These are phyloP conservation scores for Candida nitratophila DNA, from an alignment of 805 yeast species.

Conservation along the genomic window DNA sequence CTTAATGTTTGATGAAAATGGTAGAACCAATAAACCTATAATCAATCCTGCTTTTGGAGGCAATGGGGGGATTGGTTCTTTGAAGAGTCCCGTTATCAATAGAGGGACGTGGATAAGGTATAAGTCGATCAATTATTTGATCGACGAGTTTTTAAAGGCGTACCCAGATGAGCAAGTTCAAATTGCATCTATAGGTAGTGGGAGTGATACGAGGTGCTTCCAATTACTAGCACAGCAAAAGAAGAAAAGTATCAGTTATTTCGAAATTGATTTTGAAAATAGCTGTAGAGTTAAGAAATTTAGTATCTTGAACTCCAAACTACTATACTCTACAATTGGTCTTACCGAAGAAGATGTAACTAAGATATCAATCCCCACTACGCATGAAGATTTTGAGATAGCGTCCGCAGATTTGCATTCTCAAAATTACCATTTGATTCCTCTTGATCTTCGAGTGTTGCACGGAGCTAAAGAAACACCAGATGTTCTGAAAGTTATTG, in stretches of 20 bases:
- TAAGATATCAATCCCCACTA: conserved; percentile 5
- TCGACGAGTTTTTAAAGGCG: conserved; percentile 32
- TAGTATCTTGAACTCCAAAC: conserved; percentile 31
- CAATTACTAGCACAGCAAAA: conserved; percentile 27
- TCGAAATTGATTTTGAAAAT: conserved; percentile 60
- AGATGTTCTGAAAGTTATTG: conserved; percentile 16
- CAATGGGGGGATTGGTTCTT: not conserved
- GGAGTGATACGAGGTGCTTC: conserved; percentile 70
- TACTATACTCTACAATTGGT: conserved; percentile 23
- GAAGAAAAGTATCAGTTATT: conserved; percentile 30
- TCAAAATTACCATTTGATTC: conserved; percentile 41
- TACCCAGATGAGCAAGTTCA: conserved; percentile 30
- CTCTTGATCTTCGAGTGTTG: conserved; percentile 45
- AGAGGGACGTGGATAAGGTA: conserved; percentile 66
- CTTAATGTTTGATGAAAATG: conserved; percentile 17
- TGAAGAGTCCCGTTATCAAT: conserved; percentile 59
- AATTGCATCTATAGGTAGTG: conserved; percentile 71
- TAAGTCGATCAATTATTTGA: conserved; percentile 38
- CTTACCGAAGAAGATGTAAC: conserved; percentile 9
- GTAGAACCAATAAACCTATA: not conserved
- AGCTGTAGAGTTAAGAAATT: conserved; percentile 44
- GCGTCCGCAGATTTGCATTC: conserved; percentile 28
- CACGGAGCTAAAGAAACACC: conserved; percentile 1
- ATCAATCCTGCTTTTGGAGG: not conserved
- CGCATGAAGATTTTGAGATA: conserved; percentile 15